These are phyloP conservation scores for Hyphodiscus hymeniophilus DNA, from an alignment of 495 filamentous ascomycete species.

Conservation along the genomic window DNA sequence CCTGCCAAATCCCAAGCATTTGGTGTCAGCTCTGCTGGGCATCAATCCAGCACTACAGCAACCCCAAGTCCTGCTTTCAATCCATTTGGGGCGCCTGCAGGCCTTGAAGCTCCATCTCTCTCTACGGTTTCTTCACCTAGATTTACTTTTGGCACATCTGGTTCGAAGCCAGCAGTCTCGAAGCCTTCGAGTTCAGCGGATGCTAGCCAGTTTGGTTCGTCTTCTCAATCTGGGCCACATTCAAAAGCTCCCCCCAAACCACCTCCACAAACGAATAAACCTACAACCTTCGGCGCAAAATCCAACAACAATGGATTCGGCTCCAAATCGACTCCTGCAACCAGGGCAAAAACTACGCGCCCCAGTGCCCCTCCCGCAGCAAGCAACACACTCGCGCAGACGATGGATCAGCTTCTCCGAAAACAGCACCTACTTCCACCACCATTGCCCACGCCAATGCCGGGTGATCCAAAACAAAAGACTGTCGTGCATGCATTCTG, in stretches of 20 bases:
- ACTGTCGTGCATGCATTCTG: constrained; percentile 37
- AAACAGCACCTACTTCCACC: constrained; percentile 22
- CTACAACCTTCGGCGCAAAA: background rate
- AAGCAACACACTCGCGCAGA: constrained; percentile 1
- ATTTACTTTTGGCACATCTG: background rate
- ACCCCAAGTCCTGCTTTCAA: too few relatives aligned
- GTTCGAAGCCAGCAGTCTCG: too few relatives aligned
- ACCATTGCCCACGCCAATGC: constrained; percentile 30
- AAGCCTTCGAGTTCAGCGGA: too few relatives aligned
- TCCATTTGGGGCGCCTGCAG: background rate
- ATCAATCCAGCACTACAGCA: too few relatives aligned
- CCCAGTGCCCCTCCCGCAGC: background rate
- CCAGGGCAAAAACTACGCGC: background rate
- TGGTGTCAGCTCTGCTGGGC: too few relatives aligned
- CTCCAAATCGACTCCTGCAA: background rate
- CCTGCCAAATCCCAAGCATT: too few relatives aligned
- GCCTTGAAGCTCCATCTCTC: too few relatives aligned
- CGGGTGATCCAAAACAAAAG: constrained; percentile 30
- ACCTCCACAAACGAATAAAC: background rate
- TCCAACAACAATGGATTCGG: background rate
- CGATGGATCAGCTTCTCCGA: constrained; percentile 9
- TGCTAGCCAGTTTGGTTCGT: too few relatives aligned
- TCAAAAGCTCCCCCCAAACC: background rate
- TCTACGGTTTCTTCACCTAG: background rate
- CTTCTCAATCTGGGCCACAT: background rate